Conservation (phyloP, 768 basidiomycete species). For the Russula compacta region DNA sequence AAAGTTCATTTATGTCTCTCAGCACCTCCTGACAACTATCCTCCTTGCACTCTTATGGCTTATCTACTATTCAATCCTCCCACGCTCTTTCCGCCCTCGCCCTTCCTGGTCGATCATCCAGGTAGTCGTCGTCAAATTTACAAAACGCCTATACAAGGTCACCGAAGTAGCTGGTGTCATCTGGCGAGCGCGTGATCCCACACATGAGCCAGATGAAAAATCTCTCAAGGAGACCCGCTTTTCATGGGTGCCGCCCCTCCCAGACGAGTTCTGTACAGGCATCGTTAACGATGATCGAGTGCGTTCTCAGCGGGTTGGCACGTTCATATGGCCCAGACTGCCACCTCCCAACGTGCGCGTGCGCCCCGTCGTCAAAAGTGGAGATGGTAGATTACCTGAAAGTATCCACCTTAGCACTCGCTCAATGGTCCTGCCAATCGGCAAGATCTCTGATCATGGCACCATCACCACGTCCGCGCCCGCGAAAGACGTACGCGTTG, state of each 20-base stretch:
- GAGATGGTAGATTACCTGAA: not conserved
- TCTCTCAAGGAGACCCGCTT: conserved; percentile 39
- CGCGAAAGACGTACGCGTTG: not conserved
- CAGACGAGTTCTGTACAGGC: conserved; percentile 33
- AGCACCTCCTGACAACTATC: conserved; percentile 40
- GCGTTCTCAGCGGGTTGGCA: conserved; percentile 37
- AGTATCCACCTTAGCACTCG: not conserved
- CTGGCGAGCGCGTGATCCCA: conserved; percentile 43
- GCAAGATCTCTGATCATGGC: not conserved
- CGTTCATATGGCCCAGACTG: conserved; percentile 40
- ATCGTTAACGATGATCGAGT: conserved; percentile 34
- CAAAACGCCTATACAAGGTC: conserved; percentile 41
- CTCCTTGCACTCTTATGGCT: conserved; percentile 39
- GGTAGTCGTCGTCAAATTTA: conserved; percentile 44
- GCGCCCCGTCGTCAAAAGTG: not conserved
- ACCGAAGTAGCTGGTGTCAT: conserved; percentile 50
- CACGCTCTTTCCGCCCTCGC: conserved; percentile 38
- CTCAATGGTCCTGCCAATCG: not conserved
- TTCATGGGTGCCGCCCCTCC: conserved; percentile 39
- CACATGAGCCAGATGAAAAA: conserved; percentile 26
- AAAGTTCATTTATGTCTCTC: conserved; percentile 40
- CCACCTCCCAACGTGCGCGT: conserved; percentile 19
- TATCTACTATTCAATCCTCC: conserved; percentile 35
- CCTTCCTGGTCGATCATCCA: conserved; percentile 42
- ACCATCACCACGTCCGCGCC: not conserved